Conservation (phyloP, 2,329 filamentous ascomycete species). For the Diaporthe caulivora region DNA sequence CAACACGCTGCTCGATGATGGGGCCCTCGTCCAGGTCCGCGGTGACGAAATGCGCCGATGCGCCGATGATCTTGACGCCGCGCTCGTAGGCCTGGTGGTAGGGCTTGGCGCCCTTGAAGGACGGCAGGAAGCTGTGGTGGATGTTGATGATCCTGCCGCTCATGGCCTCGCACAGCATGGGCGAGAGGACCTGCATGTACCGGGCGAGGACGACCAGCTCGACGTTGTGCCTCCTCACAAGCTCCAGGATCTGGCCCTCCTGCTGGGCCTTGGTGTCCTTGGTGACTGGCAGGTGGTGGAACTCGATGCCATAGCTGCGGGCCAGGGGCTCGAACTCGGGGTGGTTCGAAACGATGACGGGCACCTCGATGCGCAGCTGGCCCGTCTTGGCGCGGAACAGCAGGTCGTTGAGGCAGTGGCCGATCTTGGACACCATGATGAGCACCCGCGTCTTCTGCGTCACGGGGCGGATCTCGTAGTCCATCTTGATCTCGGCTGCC, state of each 20-base stretch:
- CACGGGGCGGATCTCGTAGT: slow-evolving; percentile 77
- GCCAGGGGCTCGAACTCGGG: slow-evolving; percentile 78
- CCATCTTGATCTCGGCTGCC: slow-evolving; percentile 74
- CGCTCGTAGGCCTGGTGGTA: slow-evolving; percentile 91
- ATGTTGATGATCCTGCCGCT: slow-evolving; percentile 92
- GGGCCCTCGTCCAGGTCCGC: slow-evolving; percentile 88
- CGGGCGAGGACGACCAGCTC: slow-evolving; percentile 85
- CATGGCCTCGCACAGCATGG: slow-evolving; percentile 81
- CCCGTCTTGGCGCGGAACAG: slow-evolving; percentile 82
- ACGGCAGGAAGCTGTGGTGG: slow-evolving; percentile 88
- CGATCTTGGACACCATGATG: slow-evolving; percentile 92
- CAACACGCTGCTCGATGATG: slow-evolving; percentile 88
- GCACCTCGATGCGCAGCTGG: slow-evolving; percentile 81
- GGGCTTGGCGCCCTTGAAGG: slow-evolving; percentile 89
- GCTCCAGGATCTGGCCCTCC: slow-evolving; percentile 77
- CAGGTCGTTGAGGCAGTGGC: slow-evolving; percentile 86
- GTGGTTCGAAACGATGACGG: slow-evolving; percentile 86
- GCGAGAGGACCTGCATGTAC: slow-evolving; percentile 90
- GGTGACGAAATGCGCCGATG: slow-evolving; percentile 88
- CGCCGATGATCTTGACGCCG: slow-evolving; percentile 90
- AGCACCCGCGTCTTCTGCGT: slow-evolving; percentile 80
- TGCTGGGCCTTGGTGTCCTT: slow-evolving; percentile 82
- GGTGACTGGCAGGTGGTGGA: slow-evolving; percentile 84
- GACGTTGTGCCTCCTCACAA: slow-evolving; percentile 76
- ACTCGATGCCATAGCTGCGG: slow-evolving; percentile 80